These are phyloP conservation scores for Fraxinus sp. DNA, from an alignment of 305 asterid genomes.

Conservation along the genomic window DNA sequence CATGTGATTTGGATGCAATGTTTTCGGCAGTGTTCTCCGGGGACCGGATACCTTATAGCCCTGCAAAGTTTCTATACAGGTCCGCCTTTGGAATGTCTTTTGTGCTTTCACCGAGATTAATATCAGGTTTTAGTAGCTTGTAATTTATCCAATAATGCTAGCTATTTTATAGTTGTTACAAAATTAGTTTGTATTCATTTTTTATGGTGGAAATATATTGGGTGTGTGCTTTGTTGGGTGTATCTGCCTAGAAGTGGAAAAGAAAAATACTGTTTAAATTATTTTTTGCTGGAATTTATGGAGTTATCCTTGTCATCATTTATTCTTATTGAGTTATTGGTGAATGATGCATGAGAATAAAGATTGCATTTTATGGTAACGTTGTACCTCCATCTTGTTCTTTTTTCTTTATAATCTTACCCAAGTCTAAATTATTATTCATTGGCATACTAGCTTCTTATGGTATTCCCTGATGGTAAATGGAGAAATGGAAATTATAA, in stretches of 20 bases:
- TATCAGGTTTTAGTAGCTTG: constrained; percentile 2
- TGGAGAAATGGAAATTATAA: background rate
- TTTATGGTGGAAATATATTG: background rate
- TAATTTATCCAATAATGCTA: background rate
- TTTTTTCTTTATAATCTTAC: background rate
- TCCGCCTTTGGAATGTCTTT: constrained; percentile 27
- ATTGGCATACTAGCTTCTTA: background rate
- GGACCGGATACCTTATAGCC: constrained; percentile 68
- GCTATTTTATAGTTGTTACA: background rate
- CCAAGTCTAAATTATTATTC: background rate
- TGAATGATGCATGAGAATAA: background rate
- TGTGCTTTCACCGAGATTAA: background rate
- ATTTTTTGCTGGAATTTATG: background rate
- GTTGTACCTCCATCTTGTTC: background rate
- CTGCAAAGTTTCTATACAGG: constrained; percentile 93
- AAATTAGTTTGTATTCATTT: background rate
- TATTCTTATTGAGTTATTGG: background rate
- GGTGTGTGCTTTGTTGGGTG: background rate
- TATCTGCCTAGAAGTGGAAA: background rate
- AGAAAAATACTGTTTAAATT: background rate
- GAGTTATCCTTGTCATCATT: background rate
- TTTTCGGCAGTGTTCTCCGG: constrained; percentile 80
- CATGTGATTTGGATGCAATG: constrained; percentile 92
- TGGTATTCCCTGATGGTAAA: background rate
- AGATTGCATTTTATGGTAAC: background rate